Base-by-base conservation (phyloP, 1,284 basidiomycete genomes). In the Tranzscheliella williamsii region DNA sequence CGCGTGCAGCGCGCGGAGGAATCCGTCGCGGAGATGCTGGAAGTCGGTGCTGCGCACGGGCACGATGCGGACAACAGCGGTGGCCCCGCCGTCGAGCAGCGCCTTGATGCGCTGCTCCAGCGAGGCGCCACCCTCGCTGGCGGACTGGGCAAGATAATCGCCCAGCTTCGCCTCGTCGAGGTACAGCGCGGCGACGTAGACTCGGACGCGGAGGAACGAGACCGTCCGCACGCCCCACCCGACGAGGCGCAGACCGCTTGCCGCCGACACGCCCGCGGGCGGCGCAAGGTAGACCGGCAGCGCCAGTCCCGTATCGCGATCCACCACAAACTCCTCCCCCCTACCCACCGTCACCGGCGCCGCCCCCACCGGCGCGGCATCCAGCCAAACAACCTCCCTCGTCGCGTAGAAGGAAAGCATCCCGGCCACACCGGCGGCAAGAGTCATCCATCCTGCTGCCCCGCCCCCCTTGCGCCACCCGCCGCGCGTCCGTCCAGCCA, bases 111-210 rank as follows among this genome's bases (percentile, higher is more conserved):
- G 26, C 22, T 47, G 23, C 35, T 72, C 72, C 23, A 69, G 43
- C 4, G 38, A 40, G 13, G 24, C 32, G 17, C 35, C 35, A 23
- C 35, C 35, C 18, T 17, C 27, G 4, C 17, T 26, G 22, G 27
- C 32, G n/a, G n/a, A n/a, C 15, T 21, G 22, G 24, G 33, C 18
- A 13, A 36, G 26, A 15, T 34, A 41, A 33, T 18, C 11, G 11
- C 18, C 24, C 0, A 64, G 41, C 16, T 27, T 18, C 18, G 38
- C 26, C 41, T 90, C 79, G 76, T 90, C 89, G 13, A 88, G 87
- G 76, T 93, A 93, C 74, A 92, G 88, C 1, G 83, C 90, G 32
- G 89, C 84, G 4, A 89, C 88, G 77, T 93, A 93, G 9, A 92
- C 91, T 60, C 87, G 84, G 50, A 93, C 83, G 5, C 84, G 81